Evolutionary conservation across 495 filamentous ascomycete species (phyloP).

Genomic region (Tirmania nivea): DNA sequence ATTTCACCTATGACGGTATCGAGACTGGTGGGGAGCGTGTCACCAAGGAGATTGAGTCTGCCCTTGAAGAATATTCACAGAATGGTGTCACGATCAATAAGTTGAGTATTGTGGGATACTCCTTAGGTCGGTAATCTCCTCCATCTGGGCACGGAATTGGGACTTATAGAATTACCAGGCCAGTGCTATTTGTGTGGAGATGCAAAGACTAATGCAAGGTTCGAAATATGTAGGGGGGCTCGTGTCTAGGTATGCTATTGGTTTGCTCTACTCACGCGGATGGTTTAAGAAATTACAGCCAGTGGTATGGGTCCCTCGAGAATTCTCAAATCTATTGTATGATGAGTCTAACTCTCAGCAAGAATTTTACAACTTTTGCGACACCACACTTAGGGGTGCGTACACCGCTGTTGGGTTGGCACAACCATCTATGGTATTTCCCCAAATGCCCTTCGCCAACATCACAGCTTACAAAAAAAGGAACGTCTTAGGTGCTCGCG

Average conservation of each 20-base stretch:
- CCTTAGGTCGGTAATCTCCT: constrained; percentile 42
- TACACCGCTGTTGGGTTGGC: constrained; percentile 45
- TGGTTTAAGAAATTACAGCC: constrained; percentile 59
- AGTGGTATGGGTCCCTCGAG: constrained; percentile 28
- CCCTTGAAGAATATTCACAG: constrained; percentile 39
- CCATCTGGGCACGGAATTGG: too few species aligned
- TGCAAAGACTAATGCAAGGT: too few species aligned
- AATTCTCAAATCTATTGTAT: too few species aligned
- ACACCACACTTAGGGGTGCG: constrained; percentile 74
- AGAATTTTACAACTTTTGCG: constrained; percentile 88
- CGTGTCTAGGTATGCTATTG: constrained; percentile 69
- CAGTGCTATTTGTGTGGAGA: too few species aligned
- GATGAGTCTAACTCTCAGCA: too few species aligned
- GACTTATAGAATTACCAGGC: too few species aligned
- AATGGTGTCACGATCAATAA: constrained; percentile 52
- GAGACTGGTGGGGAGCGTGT: constrained; percentile 78
- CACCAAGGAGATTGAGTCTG: constrained; percentile 68
- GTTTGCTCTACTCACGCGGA: constrained; percentile 57
- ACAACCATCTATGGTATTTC: constrained; percentile 35
- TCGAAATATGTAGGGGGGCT: constrained; percentile 31
- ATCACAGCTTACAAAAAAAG: not conserved
- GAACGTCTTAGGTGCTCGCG: constrained; percentile 61
- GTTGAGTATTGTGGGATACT: constrained; percentile 75
- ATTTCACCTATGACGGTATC: constrained; percentile 85
- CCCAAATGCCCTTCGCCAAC: not conserved